Evolutionary conservation across 225 moss, liverwort and hornwort species (phyloP), one percentile per base, ranked within the genome.

Genomic region (Antitrichia curtipendula): DNA sequence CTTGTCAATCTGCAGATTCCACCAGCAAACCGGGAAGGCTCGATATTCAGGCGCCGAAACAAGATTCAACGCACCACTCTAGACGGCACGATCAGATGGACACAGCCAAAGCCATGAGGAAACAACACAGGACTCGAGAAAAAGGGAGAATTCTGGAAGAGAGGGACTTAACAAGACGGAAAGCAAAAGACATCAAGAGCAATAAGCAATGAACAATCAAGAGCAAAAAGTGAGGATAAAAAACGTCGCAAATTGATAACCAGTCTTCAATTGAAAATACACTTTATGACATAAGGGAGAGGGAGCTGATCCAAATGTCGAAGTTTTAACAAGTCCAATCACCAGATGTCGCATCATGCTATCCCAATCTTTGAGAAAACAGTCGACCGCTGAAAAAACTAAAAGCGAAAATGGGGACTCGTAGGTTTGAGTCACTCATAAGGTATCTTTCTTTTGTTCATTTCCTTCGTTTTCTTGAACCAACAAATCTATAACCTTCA

Each of bases 1-100:
- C 78, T 72, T 95, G 89, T 98, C 96, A 85, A 96, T 90, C 95
- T 97, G 95, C 77, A 80, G 1, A 82, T 64, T 47, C 56, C 31
- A 62, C 59, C 85, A 78, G 4, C 25, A 58, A 38, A 61, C 3
- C 18, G 34, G 11, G 8, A 56, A 80, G 4, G 13, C 43, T 66
- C 63, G 49, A 23, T 43, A 28, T 12, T 82, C 58, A 25, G 21
- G 24, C 36, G 16, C 40, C 5, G 25, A 72, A 75, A 60, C 12
- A 32, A 73, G 71, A 71, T 31, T 19, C 40, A 81, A 38, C 34
- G 58, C 7, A 81, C 14, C 6, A 13, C 47, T 68, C 53, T 29
- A 28, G n/a, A 52, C 68, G 45, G 60, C 72, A 63, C 16, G 22
- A 11, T 22, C 19, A 50, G 8, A 57, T 69, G 25, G 22, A 73